A percentile compares a stretch with the other conserved stretches of the same genome.
Evolutionary conservation across 805 yeast species (phyloP).

Genomic region (Teunomyces lycoperdinae): DNA sequence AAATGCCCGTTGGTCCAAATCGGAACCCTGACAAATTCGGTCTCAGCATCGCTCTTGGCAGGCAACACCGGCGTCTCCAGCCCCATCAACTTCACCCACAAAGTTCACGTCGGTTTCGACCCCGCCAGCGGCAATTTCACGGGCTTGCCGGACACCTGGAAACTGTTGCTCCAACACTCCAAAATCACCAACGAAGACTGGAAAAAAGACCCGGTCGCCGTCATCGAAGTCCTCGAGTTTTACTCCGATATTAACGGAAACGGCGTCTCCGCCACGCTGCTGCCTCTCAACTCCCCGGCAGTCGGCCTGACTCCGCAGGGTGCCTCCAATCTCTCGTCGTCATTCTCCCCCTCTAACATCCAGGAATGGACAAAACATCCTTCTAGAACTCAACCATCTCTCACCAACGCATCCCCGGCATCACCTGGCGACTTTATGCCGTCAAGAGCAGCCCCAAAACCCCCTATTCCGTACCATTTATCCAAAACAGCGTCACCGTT

Average conservation of each 20-base stretch:
- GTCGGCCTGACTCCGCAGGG: not conserved
- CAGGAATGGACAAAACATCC: constrained; percentile 46
- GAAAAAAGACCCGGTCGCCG: constrained; percentile 63
- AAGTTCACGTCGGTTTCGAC: constrained; percentile 85
- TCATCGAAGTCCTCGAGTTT: constrained; percentile 57
- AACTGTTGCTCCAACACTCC: constrained; percentile 52
- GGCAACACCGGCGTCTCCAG: constrained; percentile 64
- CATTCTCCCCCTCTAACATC: constrained; percentile 16
- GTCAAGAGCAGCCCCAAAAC: constrained; percentile 41
- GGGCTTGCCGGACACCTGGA: constrained; percentile 59
- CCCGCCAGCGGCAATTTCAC: constrained; percentile 65
- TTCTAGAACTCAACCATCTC: constrained; percentile 4
- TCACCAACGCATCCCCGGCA: constrained; percentile 3
- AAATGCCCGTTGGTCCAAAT: constrained; percentile 62
- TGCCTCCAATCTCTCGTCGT: not conserved
- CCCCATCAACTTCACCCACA: constrained; percentile 93
- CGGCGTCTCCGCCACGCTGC: constrained; percentile 19
- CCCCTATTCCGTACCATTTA: constrained; percentile 42
- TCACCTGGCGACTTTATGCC: constrained; percentile 27
- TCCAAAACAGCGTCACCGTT: constrained; percentile 33
- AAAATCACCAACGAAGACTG: constrained; percentile 61
- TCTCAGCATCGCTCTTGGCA: constrained; percentile 7
- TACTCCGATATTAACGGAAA: constrained; percentile 48
- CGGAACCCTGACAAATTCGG: constrained; percentile 3
- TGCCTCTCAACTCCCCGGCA: constrained; percentile 27